Base-by-base conservation (phyloP, 2,329 filamentous ascomycete genomes). In the Fusarium algeriense region DNA sequence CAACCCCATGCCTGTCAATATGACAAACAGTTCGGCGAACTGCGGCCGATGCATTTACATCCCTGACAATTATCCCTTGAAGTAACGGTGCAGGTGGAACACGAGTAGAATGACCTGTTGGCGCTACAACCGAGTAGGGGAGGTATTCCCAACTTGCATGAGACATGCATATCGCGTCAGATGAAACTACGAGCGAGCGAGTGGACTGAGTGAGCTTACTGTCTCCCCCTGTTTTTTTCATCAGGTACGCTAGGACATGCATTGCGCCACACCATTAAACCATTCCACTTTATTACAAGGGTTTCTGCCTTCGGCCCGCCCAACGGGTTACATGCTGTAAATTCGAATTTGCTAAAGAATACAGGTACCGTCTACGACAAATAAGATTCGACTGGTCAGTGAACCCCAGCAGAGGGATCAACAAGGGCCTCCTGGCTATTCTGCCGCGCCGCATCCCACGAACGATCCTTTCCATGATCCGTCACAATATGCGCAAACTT, bases 391-490 rank as follows among this genome's bases (percentile, higher is more conserved):
- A 52, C 32, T 52, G 20, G 48, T 12, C 48, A 52, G 1, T n/a
- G 32, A 12, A 48, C 13, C 53, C 53, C 40, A 9, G 59, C 50
- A 26, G 41, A 30, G 7, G 64, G 54, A 53, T 48, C 40, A 20
- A 67, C 52, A 52, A 67, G 64, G 64, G 64, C 64, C 34, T 67
- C 64, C 49, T 63, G 63, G 64, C 64, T 67, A 20, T 53, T 58
- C 20, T 67, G 45, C 52, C 43, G 41, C 44, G 54, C 46, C 37
- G 20, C 10, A 60, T 67, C 55, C 64, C 56, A 64, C 12, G 53
- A 54, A 28, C 40, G 23, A 34, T 53, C 46, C 32, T 58, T 58
- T 4, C 41, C 52, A 9, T 61, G 59, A 46, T 46, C 59, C 17
- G 58, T 61, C 8, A 46, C 34, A 48, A 61, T 34, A 12, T 61